phyloP scores from a whole-genome alignment of 2,329 filamentous ascomycete species.

The Grosmannia serpens region DNA sequence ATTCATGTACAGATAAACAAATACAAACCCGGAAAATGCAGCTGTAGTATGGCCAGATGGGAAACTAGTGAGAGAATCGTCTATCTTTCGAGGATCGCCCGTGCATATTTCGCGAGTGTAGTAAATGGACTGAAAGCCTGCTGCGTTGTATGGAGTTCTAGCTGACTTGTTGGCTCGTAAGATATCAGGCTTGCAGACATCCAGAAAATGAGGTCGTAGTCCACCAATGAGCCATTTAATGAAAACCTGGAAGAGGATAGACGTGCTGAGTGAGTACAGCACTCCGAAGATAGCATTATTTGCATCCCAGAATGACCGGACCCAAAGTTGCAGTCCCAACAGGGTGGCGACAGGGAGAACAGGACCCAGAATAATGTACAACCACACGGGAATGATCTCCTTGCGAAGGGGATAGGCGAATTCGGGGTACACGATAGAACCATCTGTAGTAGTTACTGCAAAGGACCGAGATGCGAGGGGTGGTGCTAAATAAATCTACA shows the following conservation, averaged over 20 bases:
- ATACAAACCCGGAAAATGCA: constrained; percentile 61
- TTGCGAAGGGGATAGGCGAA: constrained; percentile 61
- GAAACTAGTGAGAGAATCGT: constrained; percentile 60
- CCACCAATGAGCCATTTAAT: constrained; percentile 67
- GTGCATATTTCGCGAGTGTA: constrained; percentile 61
- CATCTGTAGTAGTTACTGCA: constrained; percentile 52
- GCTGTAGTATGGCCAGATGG: constrained; percentile 65
- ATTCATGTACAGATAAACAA: constrained; percentile 62
- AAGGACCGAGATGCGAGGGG: constrained; percentile 61
- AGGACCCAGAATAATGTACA: constrained; percentile 52
- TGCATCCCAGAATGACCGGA: constrained; percentile 57
- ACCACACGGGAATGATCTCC: constrained; percentile 61
- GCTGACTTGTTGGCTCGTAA: constrained; percentile 24
- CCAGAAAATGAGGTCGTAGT: constrained; percentile 59
- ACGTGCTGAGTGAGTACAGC: constrained; percentile 56
- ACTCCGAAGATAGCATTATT: constrained; percentile 63
- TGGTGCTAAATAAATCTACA: constrained; percentile 49
- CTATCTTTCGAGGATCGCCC: constrained; percentile 50
- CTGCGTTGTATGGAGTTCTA: constrained; percentile 29
- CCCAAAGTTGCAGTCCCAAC: constrained; percentile 53
- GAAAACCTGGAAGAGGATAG: constrained; percentile 67
- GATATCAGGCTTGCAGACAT: constrained; percentile 54
- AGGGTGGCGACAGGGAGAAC: constrained; percentile 54
- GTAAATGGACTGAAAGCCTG: constrained; percentile 44
- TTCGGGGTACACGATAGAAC: constrained; percentile 57